Conservation (phyloP, 495 filamentous ascomycete species). For the Evernia prunastri region DNA sequence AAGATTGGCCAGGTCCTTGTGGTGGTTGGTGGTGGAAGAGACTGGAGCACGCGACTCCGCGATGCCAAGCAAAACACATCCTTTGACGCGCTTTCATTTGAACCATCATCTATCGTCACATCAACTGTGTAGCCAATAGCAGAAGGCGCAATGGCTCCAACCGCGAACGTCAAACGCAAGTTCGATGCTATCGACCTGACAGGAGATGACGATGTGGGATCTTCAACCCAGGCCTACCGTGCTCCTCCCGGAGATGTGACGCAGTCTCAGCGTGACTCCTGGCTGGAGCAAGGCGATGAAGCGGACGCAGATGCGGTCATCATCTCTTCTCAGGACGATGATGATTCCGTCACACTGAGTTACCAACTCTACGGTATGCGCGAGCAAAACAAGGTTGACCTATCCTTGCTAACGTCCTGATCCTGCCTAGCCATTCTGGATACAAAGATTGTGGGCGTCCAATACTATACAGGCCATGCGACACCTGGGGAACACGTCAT, state of each 20-base stretch:
- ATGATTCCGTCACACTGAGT: slow-evolving; percentile 37
- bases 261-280: slow-evolving; percentile 22
- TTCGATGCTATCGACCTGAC: slow-evolving; percentile 38
- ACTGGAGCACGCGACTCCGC: background rate
- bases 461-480: slow-evolving; percentile 69
- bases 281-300: slow-evolving; percentile 27
- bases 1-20: too few species aligned
- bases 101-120: background rate
- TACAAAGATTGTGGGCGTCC: slow-evolving; percentile 72
- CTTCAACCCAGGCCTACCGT: slow-evolving; percentile 1
- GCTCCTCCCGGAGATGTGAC: slow-evolving; percentile 21
- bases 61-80: background rate
- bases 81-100: background rate
- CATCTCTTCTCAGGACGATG: slow-evolving; percentile 38
- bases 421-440: slow-evolving; percentile 35
- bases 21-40: too few species aligned
- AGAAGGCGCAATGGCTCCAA: slow-evolving; percentile 2
- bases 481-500: slow-evolving; percentile 66
- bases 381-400: background rate
- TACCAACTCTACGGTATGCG: slow-evolving; percentile 48
- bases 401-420: background rate
- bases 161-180: slow-evolving; percentile 12
- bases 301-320: slow-evolving; percentile 30
- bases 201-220: slow-evolving; percentile 34
- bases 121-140: background rate